A percentile compares a stretch with the other conserved stretches of the same genome.
These are phyloP conservation scores for Stentor roeselii DNA, from an alignment of 73 alveolate species.

Conservation along the genomic window DNA sequence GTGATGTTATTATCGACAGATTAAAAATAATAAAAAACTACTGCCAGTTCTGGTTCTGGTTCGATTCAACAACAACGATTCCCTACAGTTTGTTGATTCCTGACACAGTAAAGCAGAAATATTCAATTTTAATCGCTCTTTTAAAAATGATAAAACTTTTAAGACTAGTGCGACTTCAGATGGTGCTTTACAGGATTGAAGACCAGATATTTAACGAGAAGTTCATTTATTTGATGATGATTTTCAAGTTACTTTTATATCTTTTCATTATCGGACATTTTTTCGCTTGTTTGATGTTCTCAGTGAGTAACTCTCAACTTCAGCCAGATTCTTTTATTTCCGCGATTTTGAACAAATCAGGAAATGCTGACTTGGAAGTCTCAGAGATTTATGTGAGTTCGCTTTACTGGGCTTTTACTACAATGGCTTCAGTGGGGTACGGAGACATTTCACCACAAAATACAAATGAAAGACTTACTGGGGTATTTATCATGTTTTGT, in stretches of 20 bases:
- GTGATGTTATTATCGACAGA: constrained; percentile 50
- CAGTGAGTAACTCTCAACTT: constrained; percentile 35
- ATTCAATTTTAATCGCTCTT: constrained; percentile 43
- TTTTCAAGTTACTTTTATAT: constrained; percentile 8
- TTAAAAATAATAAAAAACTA: constrained; percentile 36
- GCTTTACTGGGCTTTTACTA: constrained; percentile 63
- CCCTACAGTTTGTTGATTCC: constrained; percentile 57
- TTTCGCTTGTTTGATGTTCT: constrained; percentile 60
- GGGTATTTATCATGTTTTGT: constrained; percentile 46
- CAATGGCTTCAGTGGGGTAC: constrained; percentile 77
- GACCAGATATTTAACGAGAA: constrained; percentile 50
- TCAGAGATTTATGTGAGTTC: constrained; percentile 46
- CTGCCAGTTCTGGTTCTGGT: constrained; percentile 54
- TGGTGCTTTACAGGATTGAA: constrained; percentile 60
- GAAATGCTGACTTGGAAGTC: constrained; percentile 20
- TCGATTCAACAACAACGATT: constrained; percentile 56
- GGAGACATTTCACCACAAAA: constrained; percentile 66
- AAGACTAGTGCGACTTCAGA: constrained; percentile 58
- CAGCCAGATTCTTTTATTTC: constrained; percentile 15
- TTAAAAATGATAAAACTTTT: constrained; percentile 51
- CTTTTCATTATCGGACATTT: constrained; percentile 40
- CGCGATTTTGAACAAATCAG: constrained; percentile 30
- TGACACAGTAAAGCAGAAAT: constrained; percentile 5
- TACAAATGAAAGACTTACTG: constrained; percentile 41
- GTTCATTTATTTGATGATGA: not conserved